A percentile compares a stretch with the other conserved stretches of the same genome.
Conservation (phyloP, 2,329 filamentous ascomycete genomes). For the Cercospora citrullina region DNA sequence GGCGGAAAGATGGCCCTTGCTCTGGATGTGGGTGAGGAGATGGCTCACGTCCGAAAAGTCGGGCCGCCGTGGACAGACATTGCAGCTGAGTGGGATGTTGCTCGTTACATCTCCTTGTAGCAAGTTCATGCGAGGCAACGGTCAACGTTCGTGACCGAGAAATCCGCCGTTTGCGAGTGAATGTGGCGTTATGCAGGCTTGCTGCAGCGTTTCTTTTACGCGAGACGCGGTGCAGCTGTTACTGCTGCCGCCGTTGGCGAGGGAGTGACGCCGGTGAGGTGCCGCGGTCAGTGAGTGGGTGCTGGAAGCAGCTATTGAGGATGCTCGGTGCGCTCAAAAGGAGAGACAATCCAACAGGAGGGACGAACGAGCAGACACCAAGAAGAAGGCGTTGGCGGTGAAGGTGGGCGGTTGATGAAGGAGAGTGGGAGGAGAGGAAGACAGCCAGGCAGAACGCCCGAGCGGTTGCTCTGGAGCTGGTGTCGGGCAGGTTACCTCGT, state of each 20-base stretch:
- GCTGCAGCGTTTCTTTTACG: neutral
- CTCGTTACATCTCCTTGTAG: constrained; percentile 38
- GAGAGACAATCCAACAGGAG: constrained; percentile 30
- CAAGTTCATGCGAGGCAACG: constrained; percentile 32
- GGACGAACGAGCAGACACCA: constrained; percentile 28
- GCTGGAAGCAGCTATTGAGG: constrained; percentile 28
- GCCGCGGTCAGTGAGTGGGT: constrained; percentile 22
- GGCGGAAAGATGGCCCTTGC: constrained; percentile 85
- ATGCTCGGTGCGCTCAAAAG: constrained; percentile 6
- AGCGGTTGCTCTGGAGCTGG: constrained; percentile 7
- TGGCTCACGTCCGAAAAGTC: constrained; percentile 89
- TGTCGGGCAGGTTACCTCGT: neutral
- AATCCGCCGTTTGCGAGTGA: constrained; percentile 13
- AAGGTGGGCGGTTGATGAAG: constrained; percentile 15
- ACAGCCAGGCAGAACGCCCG: constrained; percentile 4
- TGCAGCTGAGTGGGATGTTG: constrained; percentile 71
- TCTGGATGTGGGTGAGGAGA: constrained; percentile 85
- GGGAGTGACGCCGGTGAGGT: constrained; percentile 26
- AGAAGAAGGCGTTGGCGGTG: constrained; percentile 23
- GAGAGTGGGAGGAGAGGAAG: constrained; percentile 18
- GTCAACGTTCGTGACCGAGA: neutral
- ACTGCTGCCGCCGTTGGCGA: constrained; percentile 14
- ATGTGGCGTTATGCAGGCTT: constrained; percentile 3
- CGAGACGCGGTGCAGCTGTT: constrained; percentile 3
- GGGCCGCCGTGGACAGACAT: constrained; percentile 76